These are phyloP conservation scores for Penicillium chermesinum DNA, from an alignment of 495 filamentous ascomycete genomes.

Conservation along the genomic window DNA sequence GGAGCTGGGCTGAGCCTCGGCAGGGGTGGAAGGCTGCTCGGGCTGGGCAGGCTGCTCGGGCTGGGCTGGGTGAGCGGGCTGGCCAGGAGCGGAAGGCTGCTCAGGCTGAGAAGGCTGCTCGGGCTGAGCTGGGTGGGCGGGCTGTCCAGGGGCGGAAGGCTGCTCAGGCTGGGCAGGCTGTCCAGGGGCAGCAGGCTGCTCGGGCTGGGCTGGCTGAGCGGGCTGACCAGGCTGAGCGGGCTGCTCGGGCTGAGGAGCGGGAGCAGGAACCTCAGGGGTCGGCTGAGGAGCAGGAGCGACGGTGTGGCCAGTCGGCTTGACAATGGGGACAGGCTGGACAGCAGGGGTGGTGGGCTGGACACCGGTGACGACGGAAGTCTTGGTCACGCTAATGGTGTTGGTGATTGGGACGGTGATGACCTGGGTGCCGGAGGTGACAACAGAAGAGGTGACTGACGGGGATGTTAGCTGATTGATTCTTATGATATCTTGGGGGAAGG, in stretches of 20 bases:
- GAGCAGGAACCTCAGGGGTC: constrained; percentile 2
- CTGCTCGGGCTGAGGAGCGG: constrained; percentile 5
- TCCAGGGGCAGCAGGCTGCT: constrained; percentile 4
- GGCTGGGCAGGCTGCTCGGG: constrained; percentile 6
- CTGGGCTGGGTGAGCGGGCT: constrained; percentile 1
- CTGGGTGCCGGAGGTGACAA: constrained; percentile 28
- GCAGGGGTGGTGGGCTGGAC: constrained; percentile 3
- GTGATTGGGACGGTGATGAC: constrained; percentile 32
- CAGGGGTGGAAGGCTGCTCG: constrained; percentile 4
- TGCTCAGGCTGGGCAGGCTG: constrained; percentile 5
- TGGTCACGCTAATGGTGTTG: constrained; percentile 35
- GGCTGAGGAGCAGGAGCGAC: constrained; percentile 1
- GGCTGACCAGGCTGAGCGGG: constrained; percentile 6
- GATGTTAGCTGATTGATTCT: constrained; percentile 12
- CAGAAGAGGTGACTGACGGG: constrained; percentile 25
- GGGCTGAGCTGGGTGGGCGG: constrained; percentile 1
- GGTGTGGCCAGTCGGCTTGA: constrained; percentile 3
- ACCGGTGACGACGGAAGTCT: constrained; percentile 23
- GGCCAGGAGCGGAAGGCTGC: constrained; percentile 2
- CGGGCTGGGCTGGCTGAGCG: constrained; percentile 3
- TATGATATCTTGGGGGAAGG: background rate
- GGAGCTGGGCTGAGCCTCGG: constrained; percentile 4
- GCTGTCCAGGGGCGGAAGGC: constrained; percentile 6
- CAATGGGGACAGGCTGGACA: constrained; percentile 5
- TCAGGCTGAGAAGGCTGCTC: constrained; percentile 2